Evolutionary conservation across 1,284 basidiomycete species (phyloP).

Genomic region (Boletus holoroseus): DNA sequence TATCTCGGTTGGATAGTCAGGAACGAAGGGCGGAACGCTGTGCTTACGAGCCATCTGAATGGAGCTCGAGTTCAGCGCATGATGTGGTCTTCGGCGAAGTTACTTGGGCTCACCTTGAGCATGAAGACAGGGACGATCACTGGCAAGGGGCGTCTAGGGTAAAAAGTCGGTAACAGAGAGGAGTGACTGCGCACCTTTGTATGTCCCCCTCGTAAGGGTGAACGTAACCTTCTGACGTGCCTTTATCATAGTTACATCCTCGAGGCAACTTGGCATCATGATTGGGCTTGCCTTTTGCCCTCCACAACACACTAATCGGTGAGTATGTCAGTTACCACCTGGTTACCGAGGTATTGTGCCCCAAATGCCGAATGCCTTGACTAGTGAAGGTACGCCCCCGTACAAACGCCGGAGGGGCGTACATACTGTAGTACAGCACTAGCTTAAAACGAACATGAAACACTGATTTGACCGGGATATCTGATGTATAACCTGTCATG

Average conservation of each 20-base stretch:
- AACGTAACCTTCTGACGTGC: conserved; percentile 2
- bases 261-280: neutral
- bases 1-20: neutral
- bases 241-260: conserved; percentile 7
- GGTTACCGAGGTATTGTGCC: neutral
- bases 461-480: neutral
- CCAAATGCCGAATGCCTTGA: neutral
- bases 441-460: neutral
- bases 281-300: no score
- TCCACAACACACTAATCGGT: no score
- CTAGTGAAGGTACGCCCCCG: neutral
- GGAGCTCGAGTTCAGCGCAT: neutral
- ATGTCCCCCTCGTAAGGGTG: neutral
- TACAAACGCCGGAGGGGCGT: neutral
- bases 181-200: neutral
- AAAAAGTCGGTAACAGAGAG: neutral
- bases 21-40: neutral
- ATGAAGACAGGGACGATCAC: neutral
- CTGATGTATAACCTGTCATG: no score
- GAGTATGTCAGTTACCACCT: neutral
- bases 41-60: conserved; percentile 1
- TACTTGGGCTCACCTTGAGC: neutral
- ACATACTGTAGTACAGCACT: no score
- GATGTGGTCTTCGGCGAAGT: neutral
- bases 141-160: neutral